phyloP scores from a whole-genome alignment of 148 eudicot genomes.

The Rhododendron ferrugineum region DNA sequence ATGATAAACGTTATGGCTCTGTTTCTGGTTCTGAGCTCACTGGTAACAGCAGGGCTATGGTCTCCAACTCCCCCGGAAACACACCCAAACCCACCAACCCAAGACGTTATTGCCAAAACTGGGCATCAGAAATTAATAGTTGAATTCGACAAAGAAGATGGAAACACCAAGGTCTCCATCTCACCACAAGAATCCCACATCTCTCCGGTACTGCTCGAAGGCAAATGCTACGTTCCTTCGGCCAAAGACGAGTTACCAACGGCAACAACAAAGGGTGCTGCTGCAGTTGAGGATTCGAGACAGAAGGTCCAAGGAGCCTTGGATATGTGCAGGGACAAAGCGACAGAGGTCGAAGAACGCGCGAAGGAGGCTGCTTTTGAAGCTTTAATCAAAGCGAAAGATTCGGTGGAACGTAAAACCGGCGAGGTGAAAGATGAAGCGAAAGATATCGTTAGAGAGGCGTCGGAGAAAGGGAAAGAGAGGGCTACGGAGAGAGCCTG shows the following conservation, averaged over 20 bases:
- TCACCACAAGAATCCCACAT: not conserved
- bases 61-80: not conserved
- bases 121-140: not conserved
- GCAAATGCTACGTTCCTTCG: not conserved
- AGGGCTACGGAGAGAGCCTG: not conserved
- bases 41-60: not conserved
- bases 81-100: not conserved
- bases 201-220: not conserved
- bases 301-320: not conserved
- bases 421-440: conserved; percentile 13
- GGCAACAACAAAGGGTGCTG: not conserved
- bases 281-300: not conserved
- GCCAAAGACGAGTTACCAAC: not conserved
- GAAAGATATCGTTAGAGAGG: not conserved
- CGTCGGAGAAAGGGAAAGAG: not conserved
- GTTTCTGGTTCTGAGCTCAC: not conserved
- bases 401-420: not conserved
- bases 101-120: not conserved
- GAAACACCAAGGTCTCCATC: not conserved
- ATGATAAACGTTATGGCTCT: not conserved
- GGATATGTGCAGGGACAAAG: not conserved
- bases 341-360: conserved; percentile 15
- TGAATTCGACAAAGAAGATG: not conserved
- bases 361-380: conserved; percentile 10
- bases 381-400: conserved; percentile 6